phyloP scores from a whole-genome alignment of 371 early-diverging fungal genomes.

The Syncephalastrum monosporum region DNA sequence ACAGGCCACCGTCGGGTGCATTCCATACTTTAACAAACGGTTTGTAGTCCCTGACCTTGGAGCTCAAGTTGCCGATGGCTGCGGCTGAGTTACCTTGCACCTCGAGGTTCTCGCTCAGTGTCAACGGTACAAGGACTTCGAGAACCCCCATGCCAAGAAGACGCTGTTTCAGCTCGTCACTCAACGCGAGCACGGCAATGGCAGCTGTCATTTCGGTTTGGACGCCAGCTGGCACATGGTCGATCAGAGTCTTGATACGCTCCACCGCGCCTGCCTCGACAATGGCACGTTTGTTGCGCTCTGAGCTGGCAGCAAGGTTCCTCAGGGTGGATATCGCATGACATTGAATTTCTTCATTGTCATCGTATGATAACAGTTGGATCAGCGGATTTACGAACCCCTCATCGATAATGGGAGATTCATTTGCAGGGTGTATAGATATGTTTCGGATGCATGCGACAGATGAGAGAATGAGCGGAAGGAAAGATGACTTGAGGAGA shows the following conservation, averaged over 20 bases:
- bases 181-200: slow-evolving; percentile 80
- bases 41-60: slow-evolving; percentile 68
- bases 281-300: slow-evolving; percentile 76
- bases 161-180: slow-evolving; percentile 76
- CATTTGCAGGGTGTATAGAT: slow-evolving; percentile 87
- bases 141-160: slow-evolving; percentile 64
- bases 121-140: slow-evolving; percentile 73
- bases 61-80: slow-evolving; percentile 81
- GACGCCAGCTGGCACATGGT: slow-evolving; percentile 62
- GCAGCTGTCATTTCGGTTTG: slow-evolving; percentile 88
- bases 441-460: slow-evolving; percentile 94
- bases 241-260: slow-evolving; percentile 64
- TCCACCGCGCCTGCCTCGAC: slow-evolving; percentile 82
- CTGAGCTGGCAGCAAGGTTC: slow-evolving; percentile 84
- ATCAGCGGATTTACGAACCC: slow-evolving; percentile 80
- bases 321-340: slow-evolving; percentile 86
- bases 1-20: slow-evolving; percentile 65
- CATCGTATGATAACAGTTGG: slow-evolving; percentile 67
- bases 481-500: slow-evolving; percentile 74
- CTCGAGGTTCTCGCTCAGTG: slow-evolving; percentile 64
- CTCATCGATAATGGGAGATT: slow-evolving; percentile 81
- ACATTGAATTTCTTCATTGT: slow-evolving; percentile 83
- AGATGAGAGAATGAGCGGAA: slow-evolving; percentile 81
- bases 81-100: slow-evolving; percentile 85
- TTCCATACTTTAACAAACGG: slow-evolving; percentile 72